These are phyloP conservation scores for Mycena amicta DNA, from an alignment of 768 basidiomycete genomes.

Conservation along the genomic window DNA sequence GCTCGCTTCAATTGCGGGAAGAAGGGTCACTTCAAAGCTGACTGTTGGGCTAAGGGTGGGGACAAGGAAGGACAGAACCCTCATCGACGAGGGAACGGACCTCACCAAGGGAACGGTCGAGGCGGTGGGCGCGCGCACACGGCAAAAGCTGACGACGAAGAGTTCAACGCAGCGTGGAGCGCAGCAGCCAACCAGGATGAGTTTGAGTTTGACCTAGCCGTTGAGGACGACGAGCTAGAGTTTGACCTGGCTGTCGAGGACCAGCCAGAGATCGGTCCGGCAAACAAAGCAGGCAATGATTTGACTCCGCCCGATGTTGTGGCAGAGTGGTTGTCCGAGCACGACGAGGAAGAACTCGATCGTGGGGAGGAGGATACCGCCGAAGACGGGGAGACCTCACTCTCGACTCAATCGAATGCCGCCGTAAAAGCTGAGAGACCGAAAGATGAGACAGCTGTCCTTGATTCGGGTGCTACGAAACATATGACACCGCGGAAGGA, in stretches of 20 bases:
- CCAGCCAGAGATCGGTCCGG: too few relatives aligned
- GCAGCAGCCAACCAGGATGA: not conserved
- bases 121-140: too few relatives aligned
- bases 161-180: not conserved
- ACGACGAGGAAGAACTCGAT: not conserved
- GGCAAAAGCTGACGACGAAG: too few relatives aligned
- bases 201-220: not conserved
- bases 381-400: too few relatives aligned
- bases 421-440: not conserved
- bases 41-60: conserved; percentile 10
- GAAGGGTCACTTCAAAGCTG: conserved; percentile 23
- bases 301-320: too few relatives aligned
- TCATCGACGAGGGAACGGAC: not conserved
- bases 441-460: conserved; percentile 26
- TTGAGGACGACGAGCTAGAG: not conserved
- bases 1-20: conserved; percentile 27
- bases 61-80: conserved; percentile 25
- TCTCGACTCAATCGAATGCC: not conserved
- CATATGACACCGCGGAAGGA: conserved; percentile 38
- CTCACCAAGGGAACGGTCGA: too few relatives aligned
- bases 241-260: not conserved
- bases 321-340: not conserved
- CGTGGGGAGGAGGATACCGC: not conserved
- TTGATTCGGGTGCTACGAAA: conserved; percentile 38
- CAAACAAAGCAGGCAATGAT: too few relatives aligned